Conservation (phyloP, 1,284 basidiomycete species). For the Pholiota adiposa region DNA sequence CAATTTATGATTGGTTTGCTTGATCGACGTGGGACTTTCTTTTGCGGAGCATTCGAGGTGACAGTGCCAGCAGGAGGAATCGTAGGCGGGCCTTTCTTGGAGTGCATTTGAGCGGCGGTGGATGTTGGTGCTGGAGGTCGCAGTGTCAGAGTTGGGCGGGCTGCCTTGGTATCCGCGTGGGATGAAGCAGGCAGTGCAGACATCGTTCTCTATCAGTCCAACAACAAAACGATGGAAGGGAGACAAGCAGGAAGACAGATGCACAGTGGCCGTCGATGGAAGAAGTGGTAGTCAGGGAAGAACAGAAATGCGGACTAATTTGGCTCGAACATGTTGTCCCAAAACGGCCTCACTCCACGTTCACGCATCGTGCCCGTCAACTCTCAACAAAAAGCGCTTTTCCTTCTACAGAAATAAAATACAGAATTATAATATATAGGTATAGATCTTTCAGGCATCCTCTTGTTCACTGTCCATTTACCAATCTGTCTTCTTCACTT, state of each 20-base stretch:
- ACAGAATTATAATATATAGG: background rate
- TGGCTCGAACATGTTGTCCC: background rate
- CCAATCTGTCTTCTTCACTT: constrained; percentile 77
- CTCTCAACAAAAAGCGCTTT: background rate
- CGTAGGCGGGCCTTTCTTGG: constrained; percentile 21
- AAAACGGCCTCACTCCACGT: background rate
- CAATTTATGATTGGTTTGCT: constrained; percentile 91
- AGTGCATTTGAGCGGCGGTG: constrained; percentile 16
- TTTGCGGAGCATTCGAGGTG: constrained; percentile 44
- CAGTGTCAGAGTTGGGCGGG: background rate
- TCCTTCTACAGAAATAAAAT: background rate
- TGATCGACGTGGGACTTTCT: constrained; percentile 64
- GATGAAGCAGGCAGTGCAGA: constrained; percentile 20
- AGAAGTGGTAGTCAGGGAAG: constrained; percentile 25
- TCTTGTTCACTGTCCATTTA: constrained; percentile 37
- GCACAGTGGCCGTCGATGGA: constrained; percentile 10
- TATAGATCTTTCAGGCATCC: constrained; percentile 14
- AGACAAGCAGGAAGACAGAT: constrained; percentile 1
- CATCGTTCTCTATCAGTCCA: constrained; percentile 16
- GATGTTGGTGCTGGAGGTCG: constrained; percentile 13
- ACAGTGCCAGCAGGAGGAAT: constrained; percentile 26
- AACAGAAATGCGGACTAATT: constrained; percentile 3
- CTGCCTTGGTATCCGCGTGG: constrained; percentile 16
- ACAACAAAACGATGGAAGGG: background rate
- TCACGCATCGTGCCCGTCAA: background rate